phyloP scores from a whole-genome alignment of 495 filamentous ascomycete species.

The Evansstolkia leycettana region DNA sequence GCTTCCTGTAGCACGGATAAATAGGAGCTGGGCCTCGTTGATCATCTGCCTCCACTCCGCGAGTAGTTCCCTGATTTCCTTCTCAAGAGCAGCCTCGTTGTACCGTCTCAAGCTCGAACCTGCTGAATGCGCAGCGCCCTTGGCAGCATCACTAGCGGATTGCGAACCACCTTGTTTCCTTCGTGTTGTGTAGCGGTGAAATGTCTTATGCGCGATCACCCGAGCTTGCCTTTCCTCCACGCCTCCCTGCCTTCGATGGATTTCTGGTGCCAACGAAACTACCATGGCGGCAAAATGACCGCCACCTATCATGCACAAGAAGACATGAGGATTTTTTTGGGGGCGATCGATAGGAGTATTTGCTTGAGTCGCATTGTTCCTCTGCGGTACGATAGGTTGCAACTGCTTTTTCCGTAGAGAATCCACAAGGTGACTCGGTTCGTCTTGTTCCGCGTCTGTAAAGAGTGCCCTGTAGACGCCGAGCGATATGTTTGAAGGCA shows the following conservation, averaged over 20 bases:
- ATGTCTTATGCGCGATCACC: slow-evolving; percentile 90
- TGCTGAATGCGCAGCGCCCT: slow-evolving; percentile 86
- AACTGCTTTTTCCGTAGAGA: slow-evolving; percentile 65
- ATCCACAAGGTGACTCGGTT: slow-evolving; percentile 45
- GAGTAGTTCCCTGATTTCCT: slow-evolving; percentile 70
- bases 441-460: slow-evolving; percentile 54
- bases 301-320: slow-evolving; percentile 96
- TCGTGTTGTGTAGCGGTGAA: slow-evolving; percentile 91
- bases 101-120: slow-evolving; percentile 82
- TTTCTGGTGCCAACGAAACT: slow-evolving; percentile 71
- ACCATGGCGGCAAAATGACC: slow-evolving; percentile 97
- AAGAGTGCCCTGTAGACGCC: slow-evolving; percentile 84
- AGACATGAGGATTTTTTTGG: slow-evolving; percentile 77
- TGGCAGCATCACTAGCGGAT: slow-evolving; percentile 80
- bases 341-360: slow-evolving; percentile 38
- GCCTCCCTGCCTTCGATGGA: slow-evolving; percentile 56
- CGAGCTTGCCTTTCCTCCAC: slow-evolving; percentile 66
- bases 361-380: slow-evolving; percentile 33
- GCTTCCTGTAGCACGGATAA: slow-evolving; percentile 78
- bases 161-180: slow-evolving; percentile 94
- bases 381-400: slow-evolving; percentile 41
- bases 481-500: slow-evolving; percentile 67
- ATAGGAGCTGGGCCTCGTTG: slow-evolving; percentile 69
- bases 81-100: slow-evolving; percentile 78
- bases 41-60: slow-evolving; percentile 74